Percentiles rank a stretch among this genome's conserved stretches.
Evolutionary conservation across 768 basidiomycete genomes (phyloP).

Genomic region (Leccinum truebloodii): DNA sequence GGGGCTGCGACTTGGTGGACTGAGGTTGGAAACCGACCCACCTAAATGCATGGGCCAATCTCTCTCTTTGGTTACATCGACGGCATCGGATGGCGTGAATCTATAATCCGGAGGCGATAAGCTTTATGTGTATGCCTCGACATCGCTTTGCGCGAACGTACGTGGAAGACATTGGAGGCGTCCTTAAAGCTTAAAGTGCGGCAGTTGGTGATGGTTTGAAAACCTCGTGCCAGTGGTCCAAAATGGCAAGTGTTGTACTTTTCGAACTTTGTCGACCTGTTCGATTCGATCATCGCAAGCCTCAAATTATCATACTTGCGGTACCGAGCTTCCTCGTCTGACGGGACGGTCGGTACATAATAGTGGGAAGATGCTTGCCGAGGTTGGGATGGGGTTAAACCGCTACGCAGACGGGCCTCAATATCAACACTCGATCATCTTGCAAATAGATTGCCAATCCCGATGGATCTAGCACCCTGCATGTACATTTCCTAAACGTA

Average conservation of each 20-base stretch:
- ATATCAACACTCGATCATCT: background rate
- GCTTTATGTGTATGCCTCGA: background rate
- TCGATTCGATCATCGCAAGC: background rate
- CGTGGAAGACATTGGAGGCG: constrained; percentile 28
- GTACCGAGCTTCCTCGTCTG: background rate
- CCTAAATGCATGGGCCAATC: constrained; percentile 74
- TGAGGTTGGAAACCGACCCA: constrained; percentile 27
- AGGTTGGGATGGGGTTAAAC: background rate
- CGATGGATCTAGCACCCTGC: background rate
- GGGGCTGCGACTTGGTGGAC: background rate
- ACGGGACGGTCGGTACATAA: background rate
- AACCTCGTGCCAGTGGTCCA: background rate
- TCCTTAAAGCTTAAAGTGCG: background rate
- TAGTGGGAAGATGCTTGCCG: background rate
- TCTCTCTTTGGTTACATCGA: constrained; percentile 68
- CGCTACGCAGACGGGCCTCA: background rate
- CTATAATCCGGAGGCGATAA: constrained; percentile 34
- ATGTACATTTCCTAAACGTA: background rate
- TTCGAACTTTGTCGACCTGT: background rate
- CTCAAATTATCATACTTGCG: background rate
- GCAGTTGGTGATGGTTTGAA: background rate
- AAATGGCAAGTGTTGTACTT: constrained; percentile 3
- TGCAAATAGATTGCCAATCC: background rate
- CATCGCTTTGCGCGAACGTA: constrained; percentile 12
- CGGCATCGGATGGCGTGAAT: constrained; percentile 53